Conservation (phyloP, 106 monocot genomes). For the Dioscorea alata region DNA sequence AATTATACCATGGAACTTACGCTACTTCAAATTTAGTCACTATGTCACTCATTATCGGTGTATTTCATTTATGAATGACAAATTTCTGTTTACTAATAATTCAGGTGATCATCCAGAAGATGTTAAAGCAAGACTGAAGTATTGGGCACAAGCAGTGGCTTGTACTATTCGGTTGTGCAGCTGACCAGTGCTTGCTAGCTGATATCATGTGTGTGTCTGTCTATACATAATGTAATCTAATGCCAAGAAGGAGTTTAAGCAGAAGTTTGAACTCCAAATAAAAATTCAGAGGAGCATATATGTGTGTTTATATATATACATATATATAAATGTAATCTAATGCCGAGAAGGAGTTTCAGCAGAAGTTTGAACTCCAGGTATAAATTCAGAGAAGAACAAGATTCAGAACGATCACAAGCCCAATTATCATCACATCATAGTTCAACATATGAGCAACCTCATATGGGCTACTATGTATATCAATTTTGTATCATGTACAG, state of each 20-base stretch:
- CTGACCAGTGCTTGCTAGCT: neutral
- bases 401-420: neutral
- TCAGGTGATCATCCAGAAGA: constrained; percentile 35
- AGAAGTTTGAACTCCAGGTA: neutral
- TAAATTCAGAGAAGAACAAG: neutral
- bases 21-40: neutral
- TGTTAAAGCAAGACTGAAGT: constrained; percentile 17
- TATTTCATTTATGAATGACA: neutral
- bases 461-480: no score
- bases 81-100: constrained; percentile 3
- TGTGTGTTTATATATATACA: neutral
- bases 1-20: neutral
- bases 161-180: constrained; percentile 22
- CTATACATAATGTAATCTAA: no score
- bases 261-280: neutral
- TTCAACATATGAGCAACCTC: no score
- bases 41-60: neutral
- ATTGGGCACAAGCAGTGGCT: constrained; percentile 27
- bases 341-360: no score
- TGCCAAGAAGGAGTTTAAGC: no score
- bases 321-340: no score
- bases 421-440: no score
- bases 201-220: neutral
- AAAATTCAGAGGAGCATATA: neutral
- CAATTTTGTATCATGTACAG: no score